Base-by-base conservation (phyloP, 768 basidiomycete species). In the Phlebiopsis gigantea region DNA sequence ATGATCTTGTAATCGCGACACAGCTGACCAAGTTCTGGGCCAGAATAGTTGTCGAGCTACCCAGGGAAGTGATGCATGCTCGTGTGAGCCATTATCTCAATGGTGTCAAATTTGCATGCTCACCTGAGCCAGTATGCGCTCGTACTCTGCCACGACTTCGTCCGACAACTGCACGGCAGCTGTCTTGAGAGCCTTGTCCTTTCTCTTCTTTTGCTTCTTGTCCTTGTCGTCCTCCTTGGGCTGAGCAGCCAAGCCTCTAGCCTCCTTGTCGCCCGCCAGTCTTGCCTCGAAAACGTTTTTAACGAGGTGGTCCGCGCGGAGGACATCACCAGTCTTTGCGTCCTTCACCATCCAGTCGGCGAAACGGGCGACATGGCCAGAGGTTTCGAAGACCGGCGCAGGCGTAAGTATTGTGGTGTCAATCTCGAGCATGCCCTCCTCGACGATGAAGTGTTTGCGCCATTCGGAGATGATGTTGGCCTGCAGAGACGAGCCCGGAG, bases 281-380 rank as follows among this genome's bases (percentile, higher is more conserved):
- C 95, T 78, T 4, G 92, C 91, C 72, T 96, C 89, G 45, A 98
- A 78, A 45, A 98, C 95, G 63, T 77, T 87, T 70, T 94, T 93
- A 60, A 98, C 93, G 17, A 98, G 82, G 72, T 98, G 97, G 71
- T 98, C 95, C 24, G 96, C 96, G 45, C 96, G 87, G 64, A 97
- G 84, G 47, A 98, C 95, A 65, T 98, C 94, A 45, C 94, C 93
- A n/a, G 90, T 95, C 76, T 91, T 85, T 24, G 77, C 76, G 64
- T 98, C 96, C 75, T 96, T 97, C 67, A 93, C 91, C 96, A 98
- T 98, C 96, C 95, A 99, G 69, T 99, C 97, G 5, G 96, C 92
- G 68, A 98, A 99, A 62, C 95, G 84, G 43, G 94, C 95, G 59
- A 98, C 96, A 74, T 98, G 97, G 26, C 97, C 95, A 30, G 94